These are phyloP conservation scores for Epicoccum nigrum DNA, from an alignment of 2,329 filamentous ascomycete genomes.

Conservation along the genomic window DNA sequence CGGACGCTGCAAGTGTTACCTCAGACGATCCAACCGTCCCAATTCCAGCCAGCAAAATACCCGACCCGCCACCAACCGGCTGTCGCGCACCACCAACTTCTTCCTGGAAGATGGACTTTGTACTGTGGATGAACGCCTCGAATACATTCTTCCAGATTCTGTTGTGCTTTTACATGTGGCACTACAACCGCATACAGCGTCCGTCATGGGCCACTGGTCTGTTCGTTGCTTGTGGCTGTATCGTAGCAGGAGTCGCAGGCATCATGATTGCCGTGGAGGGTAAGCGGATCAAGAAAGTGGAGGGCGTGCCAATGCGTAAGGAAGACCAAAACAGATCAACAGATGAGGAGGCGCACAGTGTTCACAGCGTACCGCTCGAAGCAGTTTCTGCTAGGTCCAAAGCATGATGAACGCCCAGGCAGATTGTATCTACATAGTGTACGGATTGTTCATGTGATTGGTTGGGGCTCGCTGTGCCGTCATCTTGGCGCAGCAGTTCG, in stretches of 20 bases:
- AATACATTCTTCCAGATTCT: conserved; percentile 80
- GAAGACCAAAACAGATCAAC: conserved; percentile 24
- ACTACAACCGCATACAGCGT: conserved; percentile 72
- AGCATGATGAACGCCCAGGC: conserved; percentile 31
- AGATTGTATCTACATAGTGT: conserved; percentile 9
- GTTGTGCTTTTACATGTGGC: conserved; percentile 84
- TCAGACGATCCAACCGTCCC: conserved; percentile 61
- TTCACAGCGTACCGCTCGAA: conserved; percentile 28
- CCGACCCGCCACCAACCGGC: conserved; percentile 73
- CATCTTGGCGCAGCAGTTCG: background rate
- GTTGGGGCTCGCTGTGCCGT: background rate
- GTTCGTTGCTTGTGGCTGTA: conserved; percentile 76
- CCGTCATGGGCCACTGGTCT: conserved; percentile 80
- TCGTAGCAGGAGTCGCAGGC: conserved; percentile 71
- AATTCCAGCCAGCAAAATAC: conserved; percentile 66
- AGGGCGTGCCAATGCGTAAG: conserved; percentile 43
- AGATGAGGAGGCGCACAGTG: conserved; percentile 33
- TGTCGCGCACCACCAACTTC: conserved; percentile 69
- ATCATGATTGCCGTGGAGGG: conserved; percentile 74
- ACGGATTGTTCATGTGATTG: conserved; percentile 10
- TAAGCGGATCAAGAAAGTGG: conserved; percentile 51
- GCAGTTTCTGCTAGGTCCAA: conserved; percentile 25
- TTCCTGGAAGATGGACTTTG: conserved; percentile 78
- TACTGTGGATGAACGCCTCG: conserved; percentile 77
- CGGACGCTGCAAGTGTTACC: conserved; percentile 29